phyloP scores from a whole-genome alignment of 164 flowering plant species.

The Berberis vulgaris region DNA sequence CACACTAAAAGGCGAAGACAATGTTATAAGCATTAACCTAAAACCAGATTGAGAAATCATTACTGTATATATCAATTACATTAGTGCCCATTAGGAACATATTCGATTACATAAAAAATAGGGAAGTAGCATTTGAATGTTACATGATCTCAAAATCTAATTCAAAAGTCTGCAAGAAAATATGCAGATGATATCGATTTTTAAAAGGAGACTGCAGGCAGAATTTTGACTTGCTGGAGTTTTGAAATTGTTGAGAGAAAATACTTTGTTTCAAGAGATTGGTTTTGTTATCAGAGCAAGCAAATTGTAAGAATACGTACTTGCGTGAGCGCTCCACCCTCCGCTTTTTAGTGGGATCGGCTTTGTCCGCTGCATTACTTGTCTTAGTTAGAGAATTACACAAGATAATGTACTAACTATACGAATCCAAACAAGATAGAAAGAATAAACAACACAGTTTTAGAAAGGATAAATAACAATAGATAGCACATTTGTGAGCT shows the following conservation, averaged over 20 bases:
- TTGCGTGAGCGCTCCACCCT: conserved; percentile 80
- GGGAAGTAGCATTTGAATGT: too few species aligned
- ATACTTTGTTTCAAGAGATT: neutral
- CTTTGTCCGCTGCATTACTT: conserved; percentile 49
- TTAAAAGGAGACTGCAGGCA: too few species aligned
- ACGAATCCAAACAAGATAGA: too few species aligned
- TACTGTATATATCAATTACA: neutral
- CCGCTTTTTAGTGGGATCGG: conserved; percentile 67
- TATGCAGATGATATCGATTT: too few species aligned
- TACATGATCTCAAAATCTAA: too few species aligned
- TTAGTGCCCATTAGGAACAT: too few species aligned
- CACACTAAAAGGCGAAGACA: neutral
- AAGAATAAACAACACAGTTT: too few species aligned
- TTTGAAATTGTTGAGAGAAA: neutral
- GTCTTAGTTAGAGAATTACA: conserved; percentile 11
- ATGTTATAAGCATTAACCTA: neutral
- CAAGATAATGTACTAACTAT: conserved; percentile 1
- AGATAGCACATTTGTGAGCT: too few species aligned
- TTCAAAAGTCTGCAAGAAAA: too few species aligned
- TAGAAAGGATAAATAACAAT: too few species aligned
- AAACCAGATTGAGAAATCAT: neutral
- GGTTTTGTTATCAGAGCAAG: neutral
- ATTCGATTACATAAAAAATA: too few species aligned
- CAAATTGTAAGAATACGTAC: conserved; percentile 30
- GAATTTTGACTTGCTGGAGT: too few species aligned